Evolutionary conservation across 2,329 filamentous ascomycete genomes (phyloP).

Genomic region (Xylaria sp.): DNA sequence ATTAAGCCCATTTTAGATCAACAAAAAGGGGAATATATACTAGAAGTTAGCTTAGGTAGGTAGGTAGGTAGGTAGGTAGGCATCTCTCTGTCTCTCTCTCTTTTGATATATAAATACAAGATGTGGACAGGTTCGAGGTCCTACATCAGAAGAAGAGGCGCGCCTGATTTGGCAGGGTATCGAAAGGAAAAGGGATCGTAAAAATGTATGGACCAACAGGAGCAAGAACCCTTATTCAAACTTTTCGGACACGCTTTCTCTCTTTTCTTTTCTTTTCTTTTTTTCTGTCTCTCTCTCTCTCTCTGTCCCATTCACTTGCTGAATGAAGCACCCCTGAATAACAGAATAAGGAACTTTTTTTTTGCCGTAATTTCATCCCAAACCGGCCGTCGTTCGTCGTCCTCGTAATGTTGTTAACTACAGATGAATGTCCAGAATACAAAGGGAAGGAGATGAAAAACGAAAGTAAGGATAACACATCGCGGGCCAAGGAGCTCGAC

Average conservation of each 20-base stretch:
- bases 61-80: not conserved
- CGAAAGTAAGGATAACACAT: slow-evolving; percentile 6
- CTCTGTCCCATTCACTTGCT: not conserved
- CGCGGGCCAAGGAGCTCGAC: not conserved
- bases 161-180: slow-evolving; percentile 12
- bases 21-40: too few relatives aligned
- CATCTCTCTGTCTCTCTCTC: too few relatives aligned
- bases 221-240: too few relatives aligned
- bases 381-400: slow-evolving; percentile 13
- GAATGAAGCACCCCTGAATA: not conserved
- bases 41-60: not conserved
- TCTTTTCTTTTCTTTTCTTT: not conserved
- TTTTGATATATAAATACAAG: too few relatives aligned
- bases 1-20: too few relatives aligned
- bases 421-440: slow-evolving; percentile 6
- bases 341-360: slow-evolving; percentile 4
- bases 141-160: too few relatives aligned
- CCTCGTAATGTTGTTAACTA: slow-evolving; percentile 9
- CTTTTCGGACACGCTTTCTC: too few relatives aligned
- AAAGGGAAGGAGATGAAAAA: not conserved
- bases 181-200: slow-evolving; percentile 21
- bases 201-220: not conserved
- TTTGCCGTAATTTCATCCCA: slow-evolving; percentile 15
- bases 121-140: too few relatives aligned
- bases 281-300: not conserved